Percentiles rank a stretch among this genome's conserved stretches.
phyloP scores from a whole-genome alignment of 768 basidiomycete genomes.

The Kwoniella bestiolae region DNA sequence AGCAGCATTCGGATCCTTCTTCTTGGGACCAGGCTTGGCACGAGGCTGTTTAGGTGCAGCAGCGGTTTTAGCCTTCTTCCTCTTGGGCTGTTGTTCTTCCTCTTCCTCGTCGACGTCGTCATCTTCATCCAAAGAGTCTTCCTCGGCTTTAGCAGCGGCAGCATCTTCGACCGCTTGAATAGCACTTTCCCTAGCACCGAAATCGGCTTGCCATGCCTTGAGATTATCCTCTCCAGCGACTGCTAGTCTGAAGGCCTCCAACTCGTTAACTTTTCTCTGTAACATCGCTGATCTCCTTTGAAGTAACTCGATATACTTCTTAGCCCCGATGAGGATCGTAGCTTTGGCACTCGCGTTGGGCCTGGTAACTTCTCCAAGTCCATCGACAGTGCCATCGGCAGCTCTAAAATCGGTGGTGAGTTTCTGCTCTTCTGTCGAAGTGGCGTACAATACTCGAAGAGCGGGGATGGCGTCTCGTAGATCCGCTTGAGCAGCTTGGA shows the following conservation, averaged over 20 bases:
- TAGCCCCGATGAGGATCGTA: slow-evolving; percentile 53
- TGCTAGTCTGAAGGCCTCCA: slow-evolving; percentile 38
- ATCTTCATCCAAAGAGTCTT: slow-evolving; percentile 20
- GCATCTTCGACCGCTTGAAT: slow-evolving; percentile 25
- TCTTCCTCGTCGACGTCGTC: slow-evolving; percentile 37
- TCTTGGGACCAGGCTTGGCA: slow-evolving; percentile 19
- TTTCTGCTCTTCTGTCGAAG: slow-evolving; percentile 49
- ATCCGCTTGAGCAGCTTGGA: slow-evolving; percentile 54
- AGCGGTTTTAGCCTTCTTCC: slow-evolving; percentile 27
- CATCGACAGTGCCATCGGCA: slow-evolving; percentile 50
- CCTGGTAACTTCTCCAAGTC: slow-evolving; percentile 52
- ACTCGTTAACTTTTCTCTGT: slow-evolving; percentile 43
- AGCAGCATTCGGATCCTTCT: slow-evolving; percentile 22
- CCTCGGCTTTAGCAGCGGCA: slow-evolving; percentile 22
- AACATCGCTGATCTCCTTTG: slow-evolving; percentile 39
- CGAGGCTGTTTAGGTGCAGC: slow-evolving; percentile 17
- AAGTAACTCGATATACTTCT: slow-evolving; percentile 53
- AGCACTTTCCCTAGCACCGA: slow-evolving; percentile 31
- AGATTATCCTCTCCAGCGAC: slow-evolving; percentile 42
- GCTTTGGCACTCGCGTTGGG: slow-evolving; percentile 54
- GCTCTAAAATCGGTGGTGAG: slow-evolving; percentile 47
- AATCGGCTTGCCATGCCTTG: slow-evolving; percentile 36
- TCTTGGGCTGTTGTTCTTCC: slow-evolving; percentile 38
- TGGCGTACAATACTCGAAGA: slow-evolving; percentile 54
- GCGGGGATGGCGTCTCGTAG: slow-evolving; percentile 55